These are phyloP conservation scores for Apiospora arundinis DNA, from an alignment of 2,329 filamentous ascomycete species.

Conservation along the genomic window DNA sequence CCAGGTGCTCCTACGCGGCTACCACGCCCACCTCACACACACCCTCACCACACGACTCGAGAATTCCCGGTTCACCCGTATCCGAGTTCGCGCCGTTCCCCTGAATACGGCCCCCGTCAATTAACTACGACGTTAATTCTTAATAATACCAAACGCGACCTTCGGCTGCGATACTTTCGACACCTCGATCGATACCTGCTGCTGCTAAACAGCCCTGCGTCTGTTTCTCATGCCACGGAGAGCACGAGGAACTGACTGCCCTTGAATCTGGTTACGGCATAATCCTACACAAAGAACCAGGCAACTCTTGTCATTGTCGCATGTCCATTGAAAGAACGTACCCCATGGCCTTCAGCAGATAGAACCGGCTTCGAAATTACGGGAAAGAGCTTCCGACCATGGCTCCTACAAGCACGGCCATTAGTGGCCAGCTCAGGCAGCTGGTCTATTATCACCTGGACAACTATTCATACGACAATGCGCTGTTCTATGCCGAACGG, in stretches of 20 bases:
- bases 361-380: conserved; percentile 26
- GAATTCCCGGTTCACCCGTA: background rate
- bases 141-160: background rate
- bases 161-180: background rate
- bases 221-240: background rate
- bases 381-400: conserved; percentile 41
- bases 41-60: background rate
- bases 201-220: background rate
- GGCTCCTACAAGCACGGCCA: conserved; percentile 58
- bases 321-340: conserved; percentile 3
- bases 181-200: background rate
- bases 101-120: background rate
- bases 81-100: conserved; percentile 4
- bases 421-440: conserved; percentile 62
- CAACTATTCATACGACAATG: conserved; percentile 87
- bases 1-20: background rate
- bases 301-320: background rate
- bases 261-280: background rate
- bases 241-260: background rate
- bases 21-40: background rate
- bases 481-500: conserved; percentile 90
- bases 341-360: conserved; percentile 45
- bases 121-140: conserved; percentile 5
- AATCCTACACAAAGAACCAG: background rate
- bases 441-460: conserved; percentile 77